Conservation (phyloP, 1,139 yeast species). For the Lodderomyces orthopsilosis region DNA sequence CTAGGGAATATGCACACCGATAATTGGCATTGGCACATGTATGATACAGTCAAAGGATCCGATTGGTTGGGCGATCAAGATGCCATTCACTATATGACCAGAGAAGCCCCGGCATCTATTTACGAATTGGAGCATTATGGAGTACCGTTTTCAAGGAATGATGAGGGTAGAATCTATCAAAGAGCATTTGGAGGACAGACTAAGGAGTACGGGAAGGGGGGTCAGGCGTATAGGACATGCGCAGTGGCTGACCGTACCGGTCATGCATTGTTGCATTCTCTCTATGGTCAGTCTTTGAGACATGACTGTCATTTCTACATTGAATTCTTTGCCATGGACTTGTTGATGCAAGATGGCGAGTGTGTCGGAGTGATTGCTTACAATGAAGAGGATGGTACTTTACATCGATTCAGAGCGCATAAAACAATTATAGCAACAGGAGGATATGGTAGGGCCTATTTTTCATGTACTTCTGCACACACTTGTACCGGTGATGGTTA, state of each 20-base stretch:
- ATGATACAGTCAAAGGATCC: constrained; percentile 97
- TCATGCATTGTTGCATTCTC: constrained; percentile 91
- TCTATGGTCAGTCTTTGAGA: constrained; percentile 93
- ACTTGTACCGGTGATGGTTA: constrained; percentile 99
- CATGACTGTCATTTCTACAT: constrained; percentile 97
- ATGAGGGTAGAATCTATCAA: constrained; percentile 95
- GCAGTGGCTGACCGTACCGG: constrained; percentile 99
- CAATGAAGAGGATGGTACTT: constrained; percentile 98
- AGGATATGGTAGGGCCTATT: constrained; percentile 97
- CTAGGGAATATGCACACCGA: constrained; percentile 96
- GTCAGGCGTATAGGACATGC: constrained; percentile 98
- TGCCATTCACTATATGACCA: constrained; percentile 98
- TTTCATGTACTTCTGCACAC: constrained; percentile 98
- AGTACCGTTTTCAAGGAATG: constrained; percentile 96
- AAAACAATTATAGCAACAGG: constrained; percentile 97
- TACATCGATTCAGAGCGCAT: constrained; percentile 96
- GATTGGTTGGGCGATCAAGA: constrained; percentile 99
- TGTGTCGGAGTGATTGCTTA: constrained; percentile 97
- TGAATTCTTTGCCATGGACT: constrained; percentile 94
- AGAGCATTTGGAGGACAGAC: constrained; percentile 99
- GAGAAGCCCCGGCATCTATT: constrained; percentile 94
- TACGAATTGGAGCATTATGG: constrained; percentile 97
- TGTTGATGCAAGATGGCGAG: constrained; percentile 91
- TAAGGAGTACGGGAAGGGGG: constrained; percentile 93
- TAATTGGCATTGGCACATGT: constrained; percentile 99